Percentiles rank a stretch among this genome's conserved stretches.
Evolutionary conservation across 441 rosid species (phyloP).

Genomic region (Erysimum pusillum): DNA sequence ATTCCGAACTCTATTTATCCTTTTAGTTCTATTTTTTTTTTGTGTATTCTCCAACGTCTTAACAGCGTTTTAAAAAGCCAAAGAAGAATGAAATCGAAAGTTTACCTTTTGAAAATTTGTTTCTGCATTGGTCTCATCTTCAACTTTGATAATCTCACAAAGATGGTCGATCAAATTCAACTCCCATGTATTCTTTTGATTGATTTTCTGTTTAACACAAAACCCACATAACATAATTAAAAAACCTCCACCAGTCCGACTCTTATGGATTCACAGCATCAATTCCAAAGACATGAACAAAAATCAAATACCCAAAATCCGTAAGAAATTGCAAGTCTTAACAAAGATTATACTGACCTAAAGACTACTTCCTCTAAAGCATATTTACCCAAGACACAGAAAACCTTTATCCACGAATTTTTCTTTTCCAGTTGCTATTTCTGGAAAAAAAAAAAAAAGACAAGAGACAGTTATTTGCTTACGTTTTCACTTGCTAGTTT

Average conservation of each 20-base stretch:
- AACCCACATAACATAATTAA: background rate
- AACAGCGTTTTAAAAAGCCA: background rate
- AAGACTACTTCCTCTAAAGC: constrained; percentile 10
- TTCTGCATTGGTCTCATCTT: constrained; percentile 80
- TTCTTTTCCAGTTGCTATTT: background rate
- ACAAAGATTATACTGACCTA: constrained; percentile 16
- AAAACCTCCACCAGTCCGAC: constrained; percentile 1
- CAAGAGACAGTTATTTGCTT: constrained; percentile 12
- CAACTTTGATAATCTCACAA: constrained; percentile 78
- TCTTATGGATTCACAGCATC: background rate
- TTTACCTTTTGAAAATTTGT: constrained; percentile 90
- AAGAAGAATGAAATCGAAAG: constrained; percentile 21
- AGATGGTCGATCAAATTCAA: constrained; percentile 91
- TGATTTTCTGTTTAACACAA: constrained; percentile 75
- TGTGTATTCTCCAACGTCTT: background rate
- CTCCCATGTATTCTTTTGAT: constrained; percentile 96
- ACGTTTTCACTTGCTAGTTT: constrained; percentile 96
- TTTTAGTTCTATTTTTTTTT: background rate
- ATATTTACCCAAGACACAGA: background rate
- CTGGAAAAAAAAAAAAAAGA: background rate
- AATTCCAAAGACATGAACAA: background rate
- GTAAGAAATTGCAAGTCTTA: background rate
- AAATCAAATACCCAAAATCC: background rate
- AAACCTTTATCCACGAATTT: constrained; percentile 4
- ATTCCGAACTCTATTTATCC: background rate